Percentiles rank a stretch among this genome's conserved stretches.
Evolutionary conservation across 495 filamentous ascomycete species (phyloP).

Genomic region (Tuber magnatum): DNA sequence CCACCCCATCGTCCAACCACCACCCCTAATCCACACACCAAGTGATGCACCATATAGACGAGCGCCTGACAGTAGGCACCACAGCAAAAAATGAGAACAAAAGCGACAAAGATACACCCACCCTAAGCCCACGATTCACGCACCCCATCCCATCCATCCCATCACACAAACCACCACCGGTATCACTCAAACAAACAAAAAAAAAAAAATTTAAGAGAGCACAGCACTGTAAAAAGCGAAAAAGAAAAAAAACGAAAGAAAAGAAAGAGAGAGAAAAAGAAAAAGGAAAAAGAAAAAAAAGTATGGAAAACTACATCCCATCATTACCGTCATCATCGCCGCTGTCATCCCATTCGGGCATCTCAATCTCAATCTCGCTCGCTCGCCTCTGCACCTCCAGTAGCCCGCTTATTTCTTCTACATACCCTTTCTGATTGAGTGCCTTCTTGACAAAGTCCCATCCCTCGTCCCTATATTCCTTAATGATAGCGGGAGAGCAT

Average conservation of each 20-base stretch:
- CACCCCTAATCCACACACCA: background rate
- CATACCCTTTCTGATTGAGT: slow-evolving; percentile 73
- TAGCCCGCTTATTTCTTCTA: slow-evolving; percentile 83
- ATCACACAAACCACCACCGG: slow-evolving; percentile 19
- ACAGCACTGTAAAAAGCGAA: background rate
- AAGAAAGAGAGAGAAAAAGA: background rate
- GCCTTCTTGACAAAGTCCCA: slow-evolving; percentile 89
- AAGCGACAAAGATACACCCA: background rate
- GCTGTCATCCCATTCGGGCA: slow-evolving; percentile 51
- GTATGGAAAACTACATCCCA: slow-evolving; percentile 8
- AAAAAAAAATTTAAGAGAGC: background rate
- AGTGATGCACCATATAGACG: slow-evolving; percentile 2
- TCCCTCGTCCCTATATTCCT: slow-evolving; percentile 62
- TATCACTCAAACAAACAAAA: background rate
- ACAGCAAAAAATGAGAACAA: background rate
- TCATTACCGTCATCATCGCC: background rate
- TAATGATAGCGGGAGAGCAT: slow-evolving; percentile 69
- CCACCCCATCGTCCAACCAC: background rate
- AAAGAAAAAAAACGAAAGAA: too few relatives aligned
- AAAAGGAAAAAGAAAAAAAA: slow-evolving; percentile 10
- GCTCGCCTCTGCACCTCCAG: slow-evolving; percentile 83
- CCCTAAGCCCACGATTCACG: slow-evolving; percentile 2
- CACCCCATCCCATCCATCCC: slow-evolving; percentile 1
- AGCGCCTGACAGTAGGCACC: background rate
- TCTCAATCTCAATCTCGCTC: slow-evolving; percentile 59